Percentiles rank a stretch among this genome's conserved stretches.
phyloP scores from a whole-genome alignment of 208 protist genomes.

The Crithidia sp. region DNA sequence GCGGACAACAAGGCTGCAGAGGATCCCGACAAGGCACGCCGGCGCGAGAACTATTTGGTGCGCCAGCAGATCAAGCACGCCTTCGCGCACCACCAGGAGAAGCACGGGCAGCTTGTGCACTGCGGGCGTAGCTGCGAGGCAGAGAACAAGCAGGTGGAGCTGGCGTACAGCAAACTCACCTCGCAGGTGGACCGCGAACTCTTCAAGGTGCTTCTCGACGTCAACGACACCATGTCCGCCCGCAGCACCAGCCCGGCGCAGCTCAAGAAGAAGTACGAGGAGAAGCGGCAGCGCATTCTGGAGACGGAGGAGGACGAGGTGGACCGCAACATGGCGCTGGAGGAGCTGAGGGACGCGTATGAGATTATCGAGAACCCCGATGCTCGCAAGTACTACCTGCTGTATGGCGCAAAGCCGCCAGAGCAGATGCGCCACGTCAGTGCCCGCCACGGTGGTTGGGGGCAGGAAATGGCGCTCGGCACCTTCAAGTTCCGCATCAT shows the following conservation, averaged over 20 bases:
- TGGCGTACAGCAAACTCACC: constrained; percentile 79
- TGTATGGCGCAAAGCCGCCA: constrained; percentile 88
- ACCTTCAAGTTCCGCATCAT: constrained; percentile 87
- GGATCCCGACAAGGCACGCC: constrained; percentile 66
- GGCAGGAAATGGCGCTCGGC: constrained; percentile 78
- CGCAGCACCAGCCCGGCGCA: constrained; percentile 48
- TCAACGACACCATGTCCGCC: constrained; percentile 72
- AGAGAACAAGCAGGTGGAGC: constrained; percentile 78
- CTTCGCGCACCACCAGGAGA: constrained; percentile 65
- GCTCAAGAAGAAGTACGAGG: constrained; percentile 80
- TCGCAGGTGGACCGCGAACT: constrained; percentile 89
- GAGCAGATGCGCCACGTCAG: constrained; percentile 84
- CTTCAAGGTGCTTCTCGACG: constrained; percentile 82
- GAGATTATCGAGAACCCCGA: constrained; percentile 87
- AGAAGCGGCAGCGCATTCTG: constrained; percentile 65
- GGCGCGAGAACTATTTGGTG: constrained; percentile 78
- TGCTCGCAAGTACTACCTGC: constrained; percentile 87
- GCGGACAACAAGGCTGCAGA: constrained; percentile 2
- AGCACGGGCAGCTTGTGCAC: constrained; percentile 80
- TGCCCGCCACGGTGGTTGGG: constrained; percentile 83
- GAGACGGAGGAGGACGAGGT: constrained; percentile 73
- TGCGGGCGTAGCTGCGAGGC: constrained; percentile 76
- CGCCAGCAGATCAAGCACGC: constrained; percentile 74
- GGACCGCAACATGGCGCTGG: constrained; percentile 79
- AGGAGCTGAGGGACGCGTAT: constrained; percentile 88